These are phyloP conservation scores for Poronia punctata DNA, from an alignment of 495 filamentous ascomycete species.

Conservation along the genomic window DNA sequence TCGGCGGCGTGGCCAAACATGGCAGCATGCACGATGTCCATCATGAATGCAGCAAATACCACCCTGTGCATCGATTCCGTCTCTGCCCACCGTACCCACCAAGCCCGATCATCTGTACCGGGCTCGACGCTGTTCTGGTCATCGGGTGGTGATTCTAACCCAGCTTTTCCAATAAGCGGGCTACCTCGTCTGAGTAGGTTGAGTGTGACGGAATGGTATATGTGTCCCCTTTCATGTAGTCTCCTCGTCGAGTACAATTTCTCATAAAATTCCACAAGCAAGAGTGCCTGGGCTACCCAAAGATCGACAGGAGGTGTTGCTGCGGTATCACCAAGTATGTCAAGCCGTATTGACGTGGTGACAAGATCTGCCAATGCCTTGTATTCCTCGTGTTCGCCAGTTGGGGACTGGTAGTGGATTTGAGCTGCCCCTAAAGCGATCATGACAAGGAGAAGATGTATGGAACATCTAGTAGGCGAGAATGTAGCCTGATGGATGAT, in stretches of 20 bases:
- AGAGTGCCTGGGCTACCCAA: conserved; percentile 88
- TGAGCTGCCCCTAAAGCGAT: conserved; percentile 89
- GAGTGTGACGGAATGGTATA: conserved; percentile 91
- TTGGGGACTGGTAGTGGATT: conserved; percentile 67
- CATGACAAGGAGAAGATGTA: conserved; percentile 75
- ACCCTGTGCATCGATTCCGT: conserved; percentile 86
- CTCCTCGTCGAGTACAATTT: conserved; percentile 89
- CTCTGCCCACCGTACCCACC: conserved; percentile 93
- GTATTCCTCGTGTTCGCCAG: conserved; percentile 58
- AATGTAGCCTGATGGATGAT: conserved; percentile 94
- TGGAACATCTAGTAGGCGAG: conserved; percentile 69
- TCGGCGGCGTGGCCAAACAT: conserved; percentile 97
- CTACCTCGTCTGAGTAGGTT: conserved; percentile 89
- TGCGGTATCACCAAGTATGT: conserved; percentile 78
- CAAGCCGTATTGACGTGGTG: conserved; percentile 76
- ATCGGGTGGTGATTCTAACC: conserved; percentile 78
- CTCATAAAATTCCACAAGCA: conserved; percentile 89
- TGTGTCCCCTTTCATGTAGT: conserved; percentile 90
- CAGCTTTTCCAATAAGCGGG: conserved; percentile 83
- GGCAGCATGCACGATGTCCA: conserved; percentile 89
- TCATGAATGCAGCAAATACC: conserved; percentile 91
- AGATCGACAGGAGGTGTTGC: conserved; percentile 84
- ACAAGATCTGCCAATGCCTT: conserved; percentile 76
- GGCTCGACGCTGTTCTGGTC: conserved; percentile 51
- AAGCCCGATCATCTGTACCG: conserved; percentile 61